Evolutionary conservation across 768 basidiomycete genomes (phyloP).

Genomic region (Pulveroboletus sp.): DNA sequence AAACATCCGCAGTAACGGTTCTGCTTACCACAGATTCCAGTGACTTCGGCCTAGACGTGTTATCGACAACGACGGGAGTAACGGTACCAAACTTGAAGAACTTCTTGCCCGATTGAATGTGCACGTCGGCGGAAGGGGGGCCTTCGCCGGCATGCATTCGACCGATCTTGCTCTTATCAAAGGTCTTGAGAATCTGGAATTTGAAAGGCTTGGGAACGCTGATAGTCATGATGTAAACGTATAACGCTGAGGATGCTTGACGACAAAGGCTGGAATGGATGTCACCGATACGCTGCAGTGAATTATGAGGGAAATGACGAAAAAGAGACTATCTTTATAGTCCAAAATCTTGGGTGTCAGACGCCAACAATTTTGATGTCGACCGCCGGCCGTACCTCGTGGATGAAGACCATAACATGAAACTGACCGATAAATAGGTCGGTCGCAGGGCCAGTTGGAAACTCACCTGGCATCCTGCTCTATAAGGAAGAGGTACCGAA

Average conservation of each 20-base stretch:
- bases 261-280: not conserved
- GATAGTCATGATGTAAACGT: constrained; percentile 12
- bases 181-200: constrained; percentile 2
- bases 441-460: not conserved
- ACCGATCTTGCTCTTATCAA: constrained; percentile 2
- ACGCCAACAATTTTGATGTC: constrained; percentile 1
- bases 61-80: not conserved
- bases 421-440: not conserved
- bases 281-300: not conserved
- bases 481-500: no score
- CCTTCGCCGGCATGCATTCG: not conserved
- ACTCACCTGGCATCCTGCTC: constrained; percentile 2
- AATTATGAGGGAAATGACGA: not conserved
- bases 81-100: constrained; percentile 6
- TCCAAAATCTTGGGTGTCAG: constrained; percentile 1
- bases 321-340: constrained; percentile 8
- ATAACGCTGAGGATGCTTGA: not conserved
- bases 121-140: not conserved
- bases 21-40: constrained; percentile 7
- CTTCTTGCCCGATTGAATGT: not conserved
- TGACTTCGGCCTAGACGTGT: not conserved
- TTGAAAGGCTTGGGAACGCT: constrained; percentile 13
- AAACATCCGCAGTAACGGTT: not conserved
- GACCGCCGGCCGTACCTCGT: constrained; percentile 13
- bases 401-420: not conserved